Evolutionary conservation across 1,284 basidiomycete species (phyloP).

Genomic region (Spongispora temasekensis): DNA sequence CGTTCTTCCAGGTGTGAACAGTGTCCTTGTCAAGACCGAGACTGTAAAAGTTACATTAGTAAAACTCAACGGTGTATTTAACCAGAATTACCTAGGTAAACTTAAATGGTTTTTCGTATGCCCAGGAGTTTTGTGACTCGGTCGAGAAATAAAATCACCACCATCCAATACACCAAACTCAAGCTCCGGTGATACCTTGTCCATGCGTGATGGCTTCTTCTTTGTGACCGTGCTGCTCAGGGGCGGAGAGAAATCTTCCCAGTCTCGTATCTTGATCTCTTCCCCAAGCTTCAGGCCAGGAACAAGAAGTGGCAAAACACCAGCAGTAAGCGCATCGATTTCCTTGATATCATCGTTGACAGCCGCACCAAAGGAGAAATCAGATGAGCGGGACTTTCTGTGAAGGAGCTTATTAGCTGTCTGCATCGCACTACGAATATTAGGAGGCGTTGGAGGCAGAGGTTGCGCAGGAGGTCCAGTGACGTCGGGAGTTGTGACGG

Average conservation of each 20-base stretch:
- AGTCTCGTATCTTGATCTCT: slow-evolving; percentile 54
- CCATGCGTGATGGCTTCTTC: slow-evolving; percentile 29
- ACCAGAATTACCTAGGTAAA: slow-evolving; percentile 54
- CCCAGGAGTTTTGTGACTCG: slow-evolving; percentile 51
- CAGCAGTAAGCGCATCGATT: slow-evolving; percentile 68
- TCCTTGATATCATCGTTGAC: slow-evolving; percentile 54
- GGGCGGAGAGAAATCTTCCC: slow-evolving; percentile 44
- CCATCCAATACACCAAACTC: slow-evolving; percentile 22
- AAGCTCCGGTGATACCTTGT: slow-evolving; percentile 1
- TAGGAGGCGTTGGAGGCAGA: slow-evolving; percentile 69
- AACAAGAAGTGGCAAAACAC: slow-evolving; percentile 63
- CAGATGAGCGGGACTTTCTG: slow-evolving; percentile 62
- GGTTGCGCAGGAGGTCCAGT: slow-evolving; percentile 61
- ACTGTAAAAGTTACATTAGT: slow-evolving; percentile 36
- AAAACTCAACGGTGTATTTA: background rate
- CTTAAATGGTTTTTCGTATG: slow-evolving; percentile 64
- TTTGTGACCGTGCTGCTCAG: slow-evolving; percentile 41
- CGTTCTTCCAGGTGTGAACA: slow-evolving; percentile 49
- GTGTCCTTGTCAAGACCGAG: slow-evolving; percentile 65
- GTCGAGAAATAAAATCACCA: slow-evolving; percentile 49
- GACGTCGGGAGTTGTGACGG: slow-evolving; percentile 38
- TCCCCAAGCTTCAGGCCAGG: slow-evolving; percentile 62
- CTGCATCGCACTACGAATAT: slow-evolving; percentile 46
- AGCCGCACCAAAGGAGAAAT: slow-evolving; percentile 57
- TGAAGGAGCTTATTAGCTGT: slow-evolving; percentile 37